Base-by-base conservation (phyloP, 2,329 filamentous ascomycete species). In the Trichocomaceae sp. region DNA sequence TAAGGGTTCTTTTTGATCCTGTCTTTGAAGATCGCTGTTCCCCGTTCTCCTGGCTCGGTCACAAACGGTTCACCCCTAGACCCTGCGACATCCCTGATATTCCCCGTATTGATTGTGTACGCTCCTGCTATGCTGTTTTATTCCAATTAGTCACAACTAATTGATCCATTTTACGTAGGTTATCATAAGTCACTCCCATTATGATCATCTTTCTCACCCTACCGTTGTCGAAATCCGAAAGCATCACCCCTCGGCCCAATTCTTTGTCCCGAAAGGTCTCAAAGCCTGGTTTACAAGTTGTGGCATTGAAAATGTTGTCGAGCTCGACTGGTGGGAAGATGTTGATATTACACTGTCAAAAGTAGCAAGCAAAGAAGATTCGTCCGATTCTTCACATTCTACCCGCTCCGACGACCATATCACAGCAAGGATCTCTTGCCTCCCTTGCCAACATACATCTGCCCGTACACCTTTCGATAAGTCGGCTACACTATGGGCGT, bases 1-100 rank as follows among this genome's bases (percentile, higher is more conserved):
- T 95, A 54, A 83, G 90, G 57, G 87, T 92, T 13, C 81, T 95
- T 6, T 95, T 95, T 68, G 90, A 95, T 67, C 90, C 90, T 4
- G 89, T 95, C 47, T 93, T 95, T 62, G 87, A 90, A 67, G 82
- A 88, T 59, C 82, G 88, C 65, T 95, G 90, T 72, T 83, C 83
- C 33, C 90, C 90, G 0, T 76, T 90, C 63, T 76, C 75, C 50
- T 83, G 83, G 57, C n/a, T 58, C 26, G 57, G 54, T 10, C 54
- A 55, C 44, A 58, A 53, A 22, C 53, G 54, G 33, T 58, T 58
- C n/a, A 58, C 57, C 10, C 54, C 54, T 2, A 47, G 15, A 19
- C 54, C 57, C 1, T 58, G 56, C 23, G 45, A 56, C 5, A 56
- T 50, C 29, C 46, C 57, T 10, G 57, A 56, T 44, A 48, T 58